A percentile compares a stretch with the other conserved stretches of the same genome.
Conservation (phyloP, 1,284 basidiomycete genomes). For the Papiliotrema nemorosa region DNA sequence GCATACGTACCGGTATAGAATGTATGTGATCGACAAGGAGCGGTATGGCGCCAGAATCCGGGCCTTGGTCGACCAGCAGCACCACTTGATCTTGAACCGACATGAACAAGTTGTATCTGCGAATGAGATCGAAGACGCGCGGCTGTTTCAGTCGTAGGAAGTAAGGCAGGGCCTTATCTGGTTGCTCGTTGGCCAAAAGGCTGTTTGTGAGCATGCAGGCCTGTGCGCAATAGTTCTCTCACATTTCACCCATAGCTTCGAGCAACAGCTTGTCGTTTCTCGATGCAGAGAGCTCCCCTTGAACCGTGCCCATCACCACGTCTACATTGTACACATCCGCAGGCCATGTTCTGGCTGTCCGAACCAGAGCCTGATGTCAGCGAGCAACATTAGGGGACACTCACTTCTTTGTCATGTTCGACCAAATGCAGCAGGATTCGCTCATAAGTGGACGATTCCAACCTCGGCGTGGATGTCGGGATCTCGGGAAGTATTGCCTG, state of each 20-base stretch:
- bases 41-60: conserved; percentile 60
- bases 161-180: conserved; percentile 87
- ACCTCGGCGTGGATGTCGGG: conserved; percentile 74
- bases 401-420: conserved; percentile 67
- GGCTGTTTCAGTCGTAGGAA: conserved; percentile 79
- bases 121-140: conserved; percentile 91
- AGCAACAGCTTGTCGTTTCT: conserved; percentile 66
- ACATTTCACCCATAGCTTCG: conserved; percentile 91
- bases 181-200: conserved; percentile 73
- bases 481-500: conserved; percentile 85
- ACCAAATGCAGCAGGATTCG: conserved; percentile 90
- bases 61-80: conserved; percentile 82
- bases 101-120: conserved; percentile 90
- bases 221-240: conserved; percentile 45
- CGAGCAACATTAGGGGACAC: conserved; percentile 14
- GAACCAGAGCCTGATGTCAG: conserved; percentile 61
- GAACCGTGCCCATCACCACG: conserved; percentile 82
- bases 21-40: conserved; percentile 92
- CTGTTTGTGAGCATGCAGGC: not conserved
- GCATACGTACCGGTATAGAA: conserved; percentile 76
- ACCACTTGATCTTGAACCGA: conserved; percentile 91
- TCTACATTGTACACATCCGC: conserved; percentile 81
- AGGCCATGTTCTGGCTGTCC: conserved; percentile 85
- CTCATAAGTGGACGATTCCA: conserved; percentile 85
- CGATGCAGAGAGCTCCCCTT: conserved; percentile 69